phyloP scores from a whole-genome alignment of 2,329 filamentous ascomycete species.

The Cercospora sp. region DNA sequence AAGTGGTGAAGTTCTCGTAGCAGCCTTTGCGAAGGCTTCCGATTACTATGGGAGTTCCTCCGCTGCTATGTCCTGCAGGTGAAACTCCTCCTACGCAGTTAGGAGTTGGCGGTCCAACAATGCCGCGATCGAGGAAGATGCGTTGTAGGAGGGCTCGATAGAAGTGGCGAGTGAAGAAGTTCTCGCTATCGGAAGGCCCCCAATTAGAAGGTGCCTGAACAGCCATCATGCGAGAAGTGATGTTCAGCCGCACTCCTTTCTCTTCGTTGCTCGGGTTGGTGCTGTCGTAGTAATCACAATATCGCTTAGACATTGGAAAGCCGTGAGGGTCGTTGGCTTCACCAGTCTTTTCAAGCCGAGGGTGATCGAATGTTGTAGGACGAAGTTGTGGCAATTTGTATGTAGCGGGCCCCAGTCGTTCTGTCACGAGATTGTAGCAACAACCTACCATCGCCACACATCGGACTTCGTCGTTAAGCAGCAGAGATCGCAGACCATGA shows the following conservation, averaged over 20 bases:
- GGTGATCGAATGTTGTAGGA: slow-evolving; percentile 56
- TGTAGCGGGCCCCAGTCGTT: slow-evolving; percentile 80
- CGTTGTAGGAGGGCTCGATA: slow-evolving; percentile 87
- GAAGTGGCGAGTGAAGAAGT: slow-evolving; percentile 90
- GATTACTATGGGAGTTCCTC: slow-evolving; percentile 74
- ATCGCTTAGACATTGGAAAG: slow-evolving; percentile 82
- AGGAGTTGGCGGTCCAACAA: slow-evolving; percentile 61
- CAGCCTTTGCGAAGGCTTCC: slow-evolving; percentile 79
- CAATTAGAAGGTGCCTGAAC: slow-evolving; percentile 95
- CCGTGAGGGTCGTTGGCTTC: slow-evolving; percentile 81
- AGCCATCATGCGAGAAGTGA: slow-evolving; percentile 97
- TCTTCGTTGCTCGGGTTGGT: slow-evolving; percentile 34
- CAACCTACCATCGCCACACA: slow-evolving; percentile 96
- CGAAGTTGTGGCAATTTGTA: slow-evolving; percentile 80
- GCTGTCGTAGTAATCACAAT: slow-evolving; percentile 52
- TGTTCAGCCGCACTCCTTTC: slow-evolving; percentile 78
- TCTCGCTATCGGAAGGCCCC: slow-evolving; percentile 75
- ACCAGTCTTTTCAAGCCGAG: slow-evolving; percentile 67
- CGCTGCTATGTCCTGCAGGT: slow-evolving; percentile 40
- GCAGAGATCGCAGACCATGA: slow-evolving; percentile 82
- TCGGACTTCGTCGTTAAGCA: slow-evolving; percentile 78
- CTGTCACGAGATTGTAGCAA: slow-evolving; percentile 95
- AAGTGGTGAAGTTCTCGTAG: slow-evolving; percentile 72
- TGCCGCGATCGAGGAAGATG: slow-evolving; percentile 82
- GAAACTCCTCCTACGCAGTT: slow-evolving; percentile 34